Conservation (phyloP, 306 rosid genomes). For the Abrus pulchellus region DNA sequence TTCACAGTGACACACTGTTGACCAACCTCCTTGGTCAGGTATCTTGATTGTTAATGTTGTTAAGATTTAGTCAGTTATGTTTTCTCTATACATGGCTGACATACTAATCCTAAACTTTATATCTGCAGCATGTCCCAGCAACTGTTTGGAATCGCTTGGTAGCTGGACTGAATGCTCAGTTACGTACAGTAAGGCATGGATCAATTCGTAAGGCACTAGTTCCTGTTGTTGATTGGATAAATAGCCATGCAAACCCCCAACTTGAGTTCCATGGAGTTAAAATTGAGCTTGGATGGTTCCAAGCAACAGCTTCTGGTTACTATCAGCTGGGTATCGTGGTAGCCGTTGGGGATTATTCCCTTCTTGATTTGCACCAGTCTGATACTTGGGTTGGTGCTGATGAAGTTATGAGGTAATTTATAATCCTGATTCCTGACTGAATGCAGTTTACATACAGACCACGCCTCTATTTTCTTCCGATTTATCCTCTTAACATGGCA, state of each 20-base stretch:
- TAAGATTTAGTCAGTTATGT: conserved; percentile 38
- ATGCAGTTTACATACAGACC: conserved; percentile 32
- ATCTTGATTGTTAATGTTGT: conserved; percentile 41
- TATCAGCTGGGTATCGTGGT: conserved; percentile 97
- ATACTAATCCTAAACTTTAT: conserved; percentile 28
- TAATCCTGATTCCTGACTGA: conserved; percentile 1
- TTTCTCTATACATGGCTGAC: conserved; percentile 41
- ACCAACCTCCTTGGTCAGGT: conserved; percentile 98
- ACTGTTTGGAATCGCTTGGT: conserved; percentile 98
- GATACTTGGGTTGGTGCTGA: conserved; percentile 62
- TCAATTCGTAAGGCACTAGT: conserved; percentile 81
- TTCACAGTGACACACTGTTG: conserved; percentile 88
- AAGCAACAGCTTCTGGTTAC: conserved; percentile 99
- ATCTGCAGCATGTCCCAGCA: conserved; percentile 91
- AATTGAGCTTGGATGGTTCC: conserved; percentile 98
- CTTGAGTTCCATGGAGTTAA: conserved; percentile 96
- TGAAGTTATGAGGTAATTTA: conserved; percentile 66
- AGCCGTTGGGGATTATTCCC: conserved; percentile 78
- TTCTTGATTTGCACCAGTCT: conserved; percentile 65
- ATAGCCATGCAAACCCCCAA: conserved; percentile 93
- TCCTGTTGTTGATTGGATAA: conserved; percentile 87
- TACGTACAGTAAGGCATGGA: conserved; percentile 89
- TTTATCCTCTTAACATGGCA: conserved; percentile 30
- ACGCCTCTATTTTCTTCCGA: conserved; percentile 26
- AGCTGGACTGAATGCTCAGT: conserved; percentile 95